Conservation (phyloP, 1,139 yeast species). For the Taphrina sp. region DNA sequence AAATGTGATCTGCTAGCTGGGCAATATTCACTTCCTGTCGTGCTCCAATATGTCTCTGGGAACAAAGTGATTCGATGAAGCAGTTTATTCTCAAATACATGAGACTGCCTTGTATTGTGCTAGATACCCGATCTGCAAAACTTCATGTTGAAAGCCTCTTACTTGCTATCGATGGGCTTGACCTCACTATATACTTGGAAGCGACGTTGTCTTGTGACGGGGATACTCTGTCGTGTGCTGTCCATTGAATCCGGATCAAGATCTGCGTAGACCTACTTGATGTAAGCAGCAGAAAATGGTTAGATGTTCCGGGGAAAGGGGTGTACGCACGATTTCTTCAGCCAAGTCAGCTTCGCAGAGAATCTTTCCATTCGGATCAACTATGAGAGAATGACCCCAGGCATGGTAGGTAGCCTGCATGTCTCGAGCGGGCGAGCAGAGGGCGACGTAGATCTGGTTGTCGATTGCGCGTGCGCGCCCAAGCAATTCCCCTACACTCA, state of each 20-base stretch:
- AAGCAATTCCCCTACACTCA: slow-evolving; percentile 60
- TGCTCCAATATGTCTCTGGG: no score
- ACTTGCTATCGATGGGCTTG: no score
- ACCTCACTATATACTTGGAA: slow-evolving; percentile 81
- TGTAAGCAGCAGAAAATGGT: not conserved
- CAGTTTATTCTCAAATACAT: no score
- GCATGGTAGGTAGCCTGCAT: slow-evolving; percentile 75
- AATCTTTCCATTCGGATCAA: slow-evolving; percentile 79
- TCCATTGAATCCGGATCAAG: slow-evolving; percentile 64
- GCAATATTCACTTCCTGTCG: no score
- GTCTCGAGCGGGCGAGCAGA: slow-evolving; percentile 89
- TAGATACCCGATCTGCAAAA: no score
- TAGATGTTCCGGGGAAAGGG: no score
- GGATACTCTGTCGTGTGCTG: slow-evolving; percentile 67
- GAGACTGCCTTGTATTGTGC: no score
- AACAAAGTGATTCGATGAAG: no score
- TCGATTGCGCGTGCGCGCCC: slow-evolving; percentile 88
- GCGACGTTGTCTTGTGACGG: slow-evolving; percentile 75
- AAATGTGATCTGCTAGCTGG: no score
- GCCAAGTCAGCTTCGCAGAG: slow-evolving; percentile 81
- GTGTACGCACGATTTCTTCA: slow-evolving; percentile 57
- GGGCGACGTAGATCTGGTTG: slow-evolving; percentile 72
- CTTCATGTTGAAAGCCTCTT: no score
- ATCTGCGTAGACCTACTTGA: slow-evolving; percentile 59
- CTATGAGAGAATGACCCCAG: slow-evolving; percentile 85